Evolutionary conservation across 1,139 yeast species (phyloP), one percentile per base, ranked within the genome.

Genomic region (Pichia sp.): DNA sequence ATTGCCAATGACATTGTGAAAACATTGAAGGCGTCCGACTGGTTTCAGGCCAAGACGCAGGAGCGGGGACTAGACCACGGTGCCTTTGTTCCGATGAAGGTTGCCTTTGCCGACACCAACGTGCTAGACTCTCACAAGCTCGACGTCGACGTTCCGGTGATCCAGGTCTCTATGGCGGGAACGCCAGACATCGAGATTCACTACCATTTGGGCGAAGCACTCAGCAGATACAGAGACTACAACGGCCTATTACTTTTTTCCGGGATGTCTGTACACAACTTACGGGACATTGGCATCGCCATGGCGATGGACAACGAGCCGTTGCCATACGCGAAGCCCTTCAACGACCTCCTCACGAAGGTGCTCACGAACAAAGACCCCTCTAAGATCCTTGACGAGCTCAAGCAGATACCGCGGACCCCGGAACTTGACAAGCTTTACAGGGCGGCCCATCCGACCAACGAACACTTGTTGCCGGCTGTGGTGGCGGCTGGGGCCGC

Each of bases 251-350:
- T 87, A 4, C 66, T 87, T 4, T 78, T 83, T 56, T 85, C 92
- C 0, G 95, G 95, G 2, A 85, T 86, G 87, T 75, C 88, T 7
- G 95, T 87, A 15, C 95, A 87, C 69, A 87, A 87, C 62, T 74
- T 87, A 50, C 63, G 80, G 44, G 92, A 87, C 58, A 47, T 82
- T 23, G 71, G 78, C 13, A 36, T 47, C 10, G 64, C 67, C 3
- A 50, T 59, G 54, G 46, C 57, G 5, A 45, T 51, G 13, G 61
- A 62, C 3, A 69, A 67, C 2, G 63, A 63, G 46, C 64, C 71
- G 1, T 62, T 77, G 65, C 79, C 84, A 0, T 85, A 85, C 61
- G 78, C 73, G 6, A 64, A 68, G 50, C 75, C 75, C 42, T 86
- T 86, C 69, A 79, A 80, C 61, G 60, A 66, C 3, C 57, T 75